These are phyloP conservation scores for Vitis hybrid DNA, from an alignment of 177 flowering plant genomes.

Conservation along the genomic window DNA sequence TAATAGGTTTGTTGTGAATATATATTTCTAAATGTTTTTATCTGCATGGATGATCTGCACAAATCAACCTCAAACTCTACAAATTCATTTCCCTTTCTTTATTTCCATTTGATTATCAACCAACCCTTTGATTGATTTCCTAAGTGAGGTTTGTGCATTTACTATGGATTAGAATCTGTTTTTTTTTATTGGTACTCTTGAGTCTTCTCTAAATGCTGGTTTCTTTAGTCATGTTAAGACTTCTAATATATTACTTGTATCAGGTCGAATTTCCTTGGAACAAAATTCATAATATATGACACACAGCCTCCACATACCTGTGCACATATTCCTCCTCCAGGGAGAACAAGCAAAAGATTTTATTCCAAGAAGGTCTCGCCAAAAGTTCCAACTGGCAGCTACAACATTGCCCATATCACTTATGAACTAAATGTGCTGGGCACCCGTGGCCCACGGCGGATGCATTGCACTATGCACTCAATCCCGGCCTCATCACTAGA, in stretches of 20 bases:
- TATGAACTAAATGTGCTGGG: conserved; percentile 61
- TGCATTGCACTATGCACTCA: conserved; percentile 57
- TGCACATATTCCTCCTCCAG: conserved; percentile 29
- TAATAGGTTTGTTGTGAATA: no score
- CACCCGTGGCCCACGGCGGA: conserved; percentile 57
- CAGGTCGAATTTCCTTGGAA: conserved; percentile 64
- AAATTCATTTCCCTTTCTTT: no score
- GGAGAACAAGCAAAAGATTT: conserved; percentile 45
- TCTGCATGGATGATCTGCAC: no score
- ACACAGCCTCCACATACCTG: conserved; percentile 44
- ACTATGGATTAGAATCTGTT: no score
- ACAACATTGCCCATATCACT: conserved; percentile 43
- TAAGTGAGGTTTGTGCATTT: no score
- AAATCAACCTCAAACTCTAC: no score
- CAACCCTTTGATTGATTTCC: no score
- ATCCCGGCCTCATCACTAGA: conserved; percentile 34
- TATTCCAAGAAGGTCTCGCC: conserved; percentile 54
- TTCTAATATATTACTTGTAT: background rate
- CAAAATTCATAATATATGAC: conserved; percentile 56
- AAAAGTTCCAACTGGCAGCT: conserved; percentile 52
- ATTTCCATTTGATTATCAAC: no score
- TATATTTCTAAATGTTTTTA: no score
- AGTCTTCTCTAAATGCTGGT: no score
- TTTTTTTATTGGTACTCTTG: no score
- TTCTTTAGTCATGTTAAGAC: no score